A percentile compares a stretch with the other conserved stretches of the same genome.
These are phyloP conservation scores for Xylaria longipes DNA, from an alignment of 495 filamentous ascomycete genomes.

Conservation along the genomic window DNA sequence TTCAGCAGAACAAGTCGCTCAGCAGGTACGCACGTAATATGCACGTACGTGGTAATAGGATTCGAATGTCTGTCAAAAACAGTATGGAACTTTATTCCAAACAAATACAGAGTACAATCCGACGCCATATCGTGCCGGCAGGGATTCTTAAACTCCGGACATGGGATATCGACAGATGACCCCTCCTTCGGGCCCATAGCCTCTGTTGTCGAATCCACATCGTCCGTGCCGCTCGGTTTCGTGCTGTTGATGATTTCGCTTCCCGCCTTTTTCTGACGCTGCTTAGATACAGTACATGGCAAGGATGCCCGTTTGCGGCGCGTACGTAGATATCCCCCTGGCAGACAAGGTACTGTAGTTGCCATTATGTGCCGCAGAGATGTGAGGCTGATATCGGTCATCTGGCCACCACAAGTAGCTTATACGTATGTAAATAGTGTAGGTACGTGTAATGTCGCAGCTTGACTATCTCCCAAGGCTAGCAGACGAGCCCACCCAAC, in stretches of 20 bases:
- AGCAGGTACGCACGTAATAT: background rate
- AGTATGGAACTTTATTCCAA: background rate
- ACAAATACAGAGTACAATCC: constrained; percentile 1
- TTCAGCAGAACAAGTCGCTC: background rate
- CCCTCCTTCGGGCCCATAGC: background rate
- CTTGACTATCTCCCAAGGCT: background rate
- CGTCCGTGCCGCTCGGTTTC: background rate
- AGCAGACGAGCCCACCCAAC: background rate
- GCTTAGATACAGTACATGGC: background rate
- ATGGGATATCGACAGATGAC: background rate
- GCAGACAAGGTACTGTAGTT: background rate
- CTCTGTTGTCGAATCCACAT: background rate
- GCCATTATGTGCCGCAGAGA: background rate
- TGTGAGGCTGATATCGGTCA: background rate
- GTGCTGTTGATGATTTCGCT: background rate
- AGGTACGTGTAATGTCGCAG: background rate
- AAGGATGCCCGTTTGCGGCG: background rate
- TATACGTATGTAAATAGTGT: background rate
- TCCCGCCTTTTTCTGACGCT: background rate
- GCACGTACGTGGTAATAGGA: background rate
- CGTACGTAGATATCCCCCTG: background rate
- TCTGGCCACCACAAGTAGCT: background rate
- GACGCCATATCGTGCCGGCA: background rate
- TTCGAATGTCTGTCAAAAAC: background rate
- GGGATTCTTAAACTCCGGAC: background rate